A percentile compares a stretch with the other conserved stretches of the same genome.
phyloP scores from a whole-genome alignment of 2,329 filamentous ascomycete genomes.

The Parastagonospora nodorum region DNA sequence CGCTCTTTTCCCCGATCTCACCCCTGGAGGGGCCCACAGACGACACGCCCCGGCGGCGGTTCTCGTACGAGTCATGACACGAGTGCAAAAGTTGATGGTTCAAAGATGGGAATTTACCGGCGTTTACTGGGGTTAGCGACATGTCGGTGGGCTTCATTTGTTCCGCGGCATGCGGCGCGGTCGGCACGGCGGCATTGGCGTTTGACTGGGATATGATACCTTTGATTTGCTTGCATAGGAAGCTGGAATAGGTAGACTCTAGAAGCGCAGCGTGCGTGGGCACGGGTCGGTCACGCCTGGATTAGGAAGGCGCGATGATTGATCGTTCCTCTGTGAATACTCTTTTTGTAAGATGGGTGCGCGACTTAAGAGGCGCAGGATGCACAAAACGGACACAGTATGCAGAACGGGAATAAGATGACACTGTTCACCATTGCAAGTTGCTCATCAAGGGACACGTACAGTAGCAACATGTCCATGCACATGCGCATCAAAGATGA shows the following conservation, averaged over 20 bases:
- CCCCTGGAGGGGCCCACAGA: slow-evolving; percentile 35
- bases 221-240: slow-evolving; percentile 9
- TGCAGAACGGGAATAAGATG: too few relatives aligned
- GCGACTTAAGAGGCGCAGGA: slow-evolving; percentile 1
- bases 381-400: background rate
- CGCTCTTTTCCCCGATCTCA: slow-evolving; percentile 41
- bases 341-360: slow-evolving; percentile 7
- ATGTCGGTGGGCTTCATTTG: slow-evolving; percentile 4
- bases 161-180: slow-evolving; percentile 2
- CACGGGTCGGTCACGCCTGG: slow-evolving; percentile 5
- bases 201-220: slow-evolving; percentile 14
- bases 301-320: slow-evolving; percentile 2
- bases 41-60: slow-evolving; percentile 39
- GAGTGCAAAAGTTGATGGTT: slow-evolving; percentile 16
- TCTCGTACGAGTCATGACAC: slow-evolving; percentile 46
- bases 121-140: slow-evolving; percentile 10
- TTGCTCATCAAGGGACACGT: background rate
- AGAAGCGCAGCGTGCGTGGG: slow-evolving; percentile 12
- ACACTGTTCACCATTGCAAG: too few relatives aligned
- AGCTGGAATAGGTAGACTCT: slow-evolving; percentile 18
- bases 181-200: slow-evolving; percentile 12
- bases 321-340: slow-evolving; percentile 10
- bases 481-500: background rate
- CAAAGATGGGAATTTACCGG: slow-evolving; percentile 11
- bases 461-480: background rate